phyloP scores from a whole-genome alignment of 1,284 basidiomycete species.

The Thelephora terrestris region DNA sequence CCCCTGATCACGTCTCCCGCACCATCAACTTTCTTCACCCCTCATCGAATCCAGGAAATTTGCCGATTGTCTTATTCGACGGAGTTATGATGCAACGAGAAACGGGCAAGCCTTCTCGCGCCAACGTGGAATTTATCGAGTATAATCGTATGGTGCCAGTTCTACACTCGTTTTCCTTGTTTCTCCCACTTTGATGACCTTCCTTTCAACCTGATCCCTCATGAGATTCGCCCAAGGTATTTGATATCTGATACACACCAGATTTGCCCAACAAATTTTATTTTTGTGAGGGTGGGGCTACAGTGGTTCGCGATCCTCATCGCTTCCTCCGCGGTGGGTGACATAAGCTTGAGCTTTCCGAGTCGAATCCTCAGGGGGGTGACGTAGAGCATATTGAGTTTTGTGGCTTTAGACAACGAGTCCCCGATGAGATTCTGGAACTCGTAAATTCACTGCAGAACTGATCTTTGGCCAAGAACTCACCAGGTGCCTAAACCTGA shows the following conservation, averaged over 20 bases:
- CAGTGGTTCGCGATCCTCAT: conserved; percentile 21
- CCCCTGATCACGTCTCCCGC: too few relatives aligned
- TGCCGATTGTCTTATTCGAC: too few relatives aligned
- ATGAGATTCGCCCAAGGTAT: neutral
- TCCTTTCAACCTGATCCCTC: conserved; percentile 36
- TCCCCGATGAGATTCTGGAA: conserved; percentile 28
- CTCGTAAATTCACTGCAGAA: neutral
- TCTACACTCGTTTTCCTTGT: conserved; percentile 28
- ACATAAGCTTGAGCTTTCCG: conserved; percentile 16
- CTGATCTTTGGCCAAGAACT: conserved; percentile 9
- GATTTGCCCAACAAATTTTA: conserved; percentile 31
- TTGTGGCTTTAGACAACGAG: conserved; percentile 24
- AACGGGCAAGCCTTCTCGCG: too few relatives aligned
- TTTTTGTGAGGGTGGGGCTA: conserved; percentile 20
- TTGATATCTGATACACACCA: conserved; percentile 32
- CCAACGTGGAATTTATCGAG: too few relatives aligned
- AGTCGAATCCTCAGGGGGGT: conserved; percentile 33
- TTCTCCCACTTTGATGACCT: conserved; percentile 22
- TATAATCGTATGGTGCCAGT: conserved; percentile 47
- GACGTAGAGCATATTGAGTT: conserved; percentile 40
- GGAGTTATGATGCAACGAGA: too few relatives aligned
- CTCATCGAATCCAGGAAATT: too few relatives aligned
- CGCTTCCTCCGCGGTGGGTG: conserved; percentile 12
- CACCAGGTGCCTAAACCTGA: conserved; percentile 33
- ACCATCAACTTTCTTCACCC: too few relatives aligned